Conservation (phyloP, 257 asterid species). For the Nicotiana tabacum region DNA sequence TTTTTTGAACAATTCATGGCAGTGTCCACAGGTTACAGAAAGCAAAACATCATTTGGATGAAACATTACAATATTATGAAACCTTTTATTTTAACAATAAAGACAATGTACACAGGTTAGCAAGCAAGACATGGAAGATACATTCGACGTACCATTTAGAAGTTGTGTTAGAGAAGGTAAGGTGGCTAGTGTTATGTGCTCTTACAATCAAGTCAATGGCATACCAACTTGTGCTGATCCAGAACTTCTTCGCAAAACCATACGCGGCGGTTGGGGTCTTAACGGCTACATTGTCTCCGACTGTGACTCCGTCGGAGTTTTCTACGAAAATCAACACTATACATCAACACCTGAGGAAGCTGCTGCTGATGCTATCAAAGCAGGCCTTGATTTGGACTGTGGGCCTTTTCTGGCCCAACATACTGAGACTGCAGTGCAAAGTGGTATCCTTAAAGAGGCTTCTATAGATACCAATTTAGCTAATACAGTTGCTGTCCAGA, state of each 20-base stretch:
- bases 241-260: conserved; percentile 47
- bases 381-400: conserved; percentile 87
- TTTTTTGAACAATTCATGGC: too few species aligned
- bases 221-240: conserved; percentile 84
- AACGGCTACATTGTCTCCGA: conserved; percentile 73
- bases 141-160: conserved; percentile 70
- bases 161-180: conserved; percentile 77
- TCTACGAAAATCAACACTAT: conserved; percentile 67
- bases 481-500: conserved; percentile 58
- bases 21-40: too few species aligned
- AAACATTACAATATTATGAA: neutral
- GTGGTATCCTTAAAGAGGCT: conserved; percentile 51
- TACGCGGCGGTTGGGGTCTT: conserved; percentile 77
- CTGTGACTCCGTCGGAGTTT: conserved; percentile 70
- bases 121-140: conserved; percentile 66
- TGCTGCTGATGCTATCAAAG: conserved; percentile 71
- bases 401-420: conserved; percentile 58
- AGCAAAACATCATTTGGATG: neutral
- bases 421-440: conserved; percentile 55
- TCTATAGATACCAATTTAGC: conserved; percentile 45
- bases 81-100: neutral
- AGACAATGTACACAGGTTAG: conserved; percentile 45
- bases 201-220: conserved; percentile 90
- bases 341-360: conserved; percentile 83
- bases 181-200: conserved; percentile 90